Base-by-base conservation (phyloP, 768 basidiomycete genomes). In the Xerocomellus dryophilus region DNA sequence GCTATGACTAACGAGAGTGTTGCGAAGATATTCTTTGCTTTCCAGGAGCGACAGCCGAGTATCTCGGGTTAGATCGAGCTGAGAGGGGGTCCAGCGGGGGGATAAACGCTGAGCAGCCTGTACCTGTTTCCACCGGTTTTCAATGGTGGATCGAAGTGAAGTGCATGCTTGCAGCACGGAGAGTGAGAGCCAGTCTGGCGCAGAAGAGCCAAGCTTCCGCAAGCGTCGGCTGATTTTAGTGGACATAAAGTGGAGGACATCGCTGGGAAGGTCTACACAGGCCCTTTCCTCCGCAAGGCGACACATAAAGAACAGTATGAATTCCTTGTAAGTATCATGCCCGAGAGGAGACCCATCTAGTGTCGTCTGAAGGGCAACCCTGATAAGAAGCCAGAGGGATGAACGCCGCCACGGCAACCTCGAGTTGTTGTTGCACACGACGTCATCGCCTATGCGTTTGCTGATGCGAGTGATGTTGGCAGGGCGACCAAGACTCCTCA, bases 351-450 rank as follows among this genome's bases (percentile, higher is more conserved):
- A 58, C 35, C 55, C 56, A 17, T 42, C 56, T 20, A 73, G 62
- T 0, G 72, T 68, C 0, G 70, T 75, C 58, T 79, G 78, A 25
- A 78, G 54, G 2, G 71, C 29, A 29, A 29, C 29, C 10, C 29
- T 29, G 29, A 29, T 29, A 11, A 29, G 29, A 29, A 29, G 29
- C 69, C 80, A 82, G 12, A 78, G 64, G 1, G 77, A 66, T 10
- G 78, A 77, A 32, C 81, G 69, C 27, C 81, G 65, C 80, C 80
- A 82, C 72, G 81, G 45, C 17, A 69, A 66, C 21, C 56, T 47
- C 4, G 74, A 65, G 18, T 66, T 50, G 4, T 66, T 50, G 4
- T 68, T 31, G 73, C 77, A 78, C 7, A 78, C 65, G 7, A 79
- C 74, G 31, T 81, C 76, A 45, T 81, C 79, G 9, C 67, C 68